Percentiles rank a stretch among this genome's conserved stretches.
phyloP scores from a whole-genome alignment of 768 basidiomycete genomes.

The Cyathus striatus region DNA sequence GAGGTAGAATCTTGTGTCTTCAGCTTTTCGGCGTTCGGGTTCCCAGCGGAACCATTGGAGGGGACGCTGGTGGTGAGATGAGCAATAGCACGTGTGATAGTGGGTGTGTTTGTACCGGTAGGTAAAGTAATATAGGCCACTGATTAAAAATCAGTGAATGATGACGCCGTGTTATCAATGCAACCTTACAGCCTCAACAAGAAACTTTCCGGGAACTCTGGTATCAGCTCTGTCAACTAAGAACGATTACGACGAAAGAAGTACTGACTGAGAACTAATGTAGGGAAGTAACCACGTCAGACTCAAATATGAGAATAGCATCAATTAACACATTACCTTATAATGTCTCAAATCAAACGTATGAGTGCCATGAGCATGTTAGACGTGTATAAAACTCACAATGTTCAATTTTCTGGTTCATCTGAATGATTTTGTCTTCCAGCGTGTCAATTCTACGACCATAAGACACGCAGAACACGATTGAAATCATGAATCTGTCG shows the following conservation, averaged over 20 bases:
- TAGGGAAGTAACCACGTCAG: not conserved
- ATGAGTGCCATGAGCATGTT: not conserved
- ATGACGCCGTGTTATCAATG: not conserved
- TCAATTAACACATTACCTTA: not conserved
- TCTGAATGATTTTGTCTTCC: constrained; percentile 3
- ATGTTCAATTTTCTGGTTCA: not conserved
- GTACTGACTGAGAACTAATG: not conserved
- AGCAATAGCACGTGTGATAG: not conserved
- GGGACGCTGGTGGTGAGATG: constrained; percentile 10
- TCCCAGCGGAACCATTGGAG: constrained; percentile 25
- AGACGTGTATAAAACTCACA: not conserved
- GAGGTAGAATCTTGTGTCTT: constrained; percentile 18
- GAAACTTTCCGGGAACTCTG: not conserved
- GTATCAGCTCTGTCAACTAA: not conserved
- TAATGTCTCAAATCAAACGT: not conserved
- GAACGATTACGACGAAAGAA: not conserved
- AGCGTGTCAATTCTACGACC: constrained; percentile 5
- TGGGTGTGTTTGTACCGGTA: constrained; percentile 6
- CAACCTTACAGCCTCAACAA: not conserved
- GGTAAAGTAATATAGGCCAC: constrained; percentile 9
- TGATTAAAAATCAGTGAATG: not conserved
- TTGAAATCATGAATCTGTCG: constrained; percentile 3
- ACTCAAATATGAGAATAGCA: not conserved
- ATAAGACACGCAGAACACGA: constrained; percentile 8
- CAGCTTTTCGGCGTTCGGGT: constrained; percentile 14